Conservation (phyloP, 495 filamentous ascomycete genomes). For the Rostrohypoxylon terebratum region DNA sequence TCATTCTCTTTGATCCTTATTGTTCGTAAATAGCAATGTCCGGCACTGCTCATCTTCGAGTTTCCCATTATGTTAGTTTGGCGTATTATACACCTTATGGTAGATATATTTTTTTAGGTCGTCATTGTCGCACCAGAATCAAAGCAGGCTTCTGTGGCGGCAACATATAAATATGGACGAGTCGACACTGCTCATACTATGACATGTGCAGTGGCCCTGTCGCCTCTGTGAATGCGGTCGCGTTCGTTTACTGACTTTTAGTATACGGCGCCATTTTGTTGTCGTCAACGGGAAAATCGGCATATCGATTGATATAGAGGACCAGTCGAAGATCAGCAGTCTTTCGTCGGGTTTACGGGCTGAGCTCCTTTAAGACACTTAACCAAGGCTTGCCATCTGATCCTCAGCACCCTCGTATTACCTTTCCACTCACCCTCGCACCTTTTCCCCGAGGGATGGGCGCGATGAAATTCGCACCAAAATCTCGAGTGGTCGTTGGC, state of each 20-base stretch:
- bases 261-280: background rate
- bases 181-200: background rate
- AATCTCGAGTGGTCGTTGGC: constrained; percentile 30
- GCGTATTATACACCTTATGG: background rate
- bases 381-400: constrained; percentile 12
- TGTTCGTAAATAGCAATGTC: background rate
- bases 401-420: constrained; percentile 10
- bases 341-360: background rate
- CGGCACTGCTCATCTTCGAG: background rate
- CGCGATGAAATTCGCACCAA: constrained; percentile 36
- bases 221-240: background rate
- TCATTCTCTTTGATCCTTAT: background rate
- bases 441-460: constrained; percentile 1
- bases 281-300: background rate
- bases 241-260: background rate
- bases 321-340: background rate
- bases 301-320: background rate
- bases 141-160: background rate
- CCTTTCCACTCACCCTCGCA: constrained; percentile 29
- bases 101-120: background rate
- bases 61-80: background rate
- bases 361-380: constrained; percentile 24
- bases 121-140: background rate
- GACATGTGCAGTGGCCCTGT: background rate
- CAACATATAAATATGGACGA: background rate